Percentiles rank a stretch among this genome's conserved stretches.
phyloP scores from a whole-genome alignment of 768 basidiomycete species.

The Rhodotorula kratochvilovae region DNA sequence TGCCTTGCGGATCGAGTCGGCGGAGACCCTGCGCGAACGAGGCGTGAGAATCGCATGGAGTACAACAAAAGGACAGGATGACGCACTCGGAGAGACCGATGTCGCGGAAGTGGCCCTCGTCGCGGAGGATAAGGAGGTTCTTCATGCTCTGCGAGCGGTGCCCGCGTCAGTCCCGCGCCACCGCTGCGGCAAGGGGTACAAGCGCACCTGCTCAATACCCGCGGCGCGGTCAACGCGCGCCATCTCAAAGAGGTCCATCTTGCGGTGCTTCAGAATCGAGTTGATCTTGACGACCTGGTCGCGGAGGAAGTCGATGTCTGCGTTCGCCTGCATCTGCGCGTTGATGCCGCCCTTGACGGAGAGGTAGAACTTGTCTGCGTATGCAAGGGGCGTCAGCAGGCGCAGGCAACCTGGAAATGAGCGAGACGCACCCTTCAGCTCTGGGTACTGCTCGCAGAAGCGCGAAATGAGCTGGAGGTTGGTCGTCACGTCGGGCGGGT shows the following conservation, averaged over 20 bases:
- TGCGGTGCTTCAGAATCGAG: conserved; percentile 33
- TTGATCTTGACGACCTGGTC: conserved; percentile 55
- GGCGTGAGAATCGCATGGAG: too few species aligned
- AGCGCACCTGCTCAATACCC: conserved; percentile 25
- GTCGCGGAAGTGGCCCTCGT: conserved; percentile 61
- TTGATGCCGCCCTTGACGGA: conserved; percentile 53
- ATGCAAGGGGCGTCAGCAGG: background rate
- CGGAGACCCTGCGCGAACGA: conserved; percentile 40
- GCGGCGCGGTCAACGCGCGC: conserved; percentile 49
- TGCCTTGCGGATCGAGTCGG: conserved; percentile 44
- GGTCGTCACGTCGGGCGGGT: conserved; percentile 47
- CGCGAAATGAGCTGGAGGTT: conserved; percentile 55
- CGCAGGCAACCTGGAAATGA: background rate
- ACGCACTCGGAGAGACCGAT: conserved; percentile 58
- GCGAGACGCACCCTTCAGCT: conserved; percentile 35
- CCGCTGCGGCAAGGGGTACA: background rate
- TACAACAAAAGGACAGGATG: too few species aligned
- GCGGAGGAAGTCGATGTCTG: conserved; percentile 51
- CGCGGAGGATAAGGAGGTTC: conserved; percentile 52
- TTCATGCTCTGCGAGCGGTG: conserved; percentile 39
- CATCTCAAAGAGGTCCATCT: conserved; percentile 60
- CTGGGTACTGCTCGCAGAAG: conserved; percentile 55
- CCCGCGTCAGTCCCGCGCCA: background rate
- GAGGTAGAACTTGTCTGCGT: conserved; percentile 52
- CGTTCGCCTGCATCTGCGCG: conserved; percentile 12